Evolutionary conservation across 495 filamentous ascomycete species (phyloP).

Genomic region (Glonium stellatum): DNA sequence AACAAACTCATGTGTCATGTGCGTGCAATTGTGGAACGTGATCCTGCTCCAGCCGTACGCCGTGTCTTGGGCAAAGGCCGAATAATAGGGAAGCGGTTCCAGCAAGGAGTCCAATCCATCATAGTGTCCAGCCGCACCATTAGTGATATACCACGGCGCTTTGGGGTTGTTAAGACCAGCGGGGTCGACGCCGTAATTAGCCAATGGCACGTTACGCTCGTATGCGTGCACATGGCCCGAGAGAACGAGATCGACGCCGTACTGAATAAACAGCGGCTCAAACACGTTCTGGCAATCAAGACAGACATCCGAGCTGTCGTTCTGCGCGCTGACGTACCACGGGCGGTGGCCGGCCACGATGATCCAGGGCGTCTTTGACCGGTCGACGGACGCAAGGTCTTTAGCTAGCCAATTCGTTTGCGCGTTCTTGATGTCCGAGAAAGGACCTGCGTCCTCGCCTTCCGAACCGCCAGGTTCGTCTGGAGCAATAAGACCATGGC

Average conservation of each 20-base stretch:
- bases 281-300: slow-evolving; percentile 35
- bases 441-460: slow-evolving; percentile 46
- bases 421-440: slow-evolving; percentile 39
- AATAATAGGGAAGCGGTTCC: not conserved
- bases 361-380: slow-evolving; percentile 37
- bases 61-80: not conserved
- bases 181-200: slow-evolving; percentile 20
- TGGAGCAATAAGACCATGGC: slow-evolving; percentile 38
- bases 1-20: slow-evolving; percentile 35
- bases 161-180: slow-evolving; percentile 18
- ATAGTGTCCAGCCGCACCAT: slow-evolving; percentile 22
- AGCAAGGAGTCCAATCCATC: slow-evolving; percentile 4
- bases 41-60: slow-evolving; percentile 33
- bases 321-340: slow-evolving; percentile 2
- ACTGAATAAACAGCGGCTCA: slow-evolving; percentile 6
- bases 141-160: slow-evolving; percentile 23
- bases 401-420: slow-evolving; percentile 39
- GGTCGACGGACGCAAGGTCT: slow-evolving; percentile 46
- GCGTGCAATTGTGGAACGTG: slow-evolving; percentile 36
- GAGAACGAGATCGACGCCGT: slow-evolving; percentile 13
- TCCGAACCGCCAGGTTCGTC: slow-evolving; percentile 41
- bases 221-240: slow-evolving; percentile 36
- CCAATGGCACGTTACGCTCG: slow-evolving; percentile 37
- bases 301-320: slow-evolving; percentile 14
- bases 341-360: slow-evolving; percentile 12